Base-by-base conservation (phyloP, 2,329 filamentous ascomycete species). In the Hypoxylon sp. region DNA sequence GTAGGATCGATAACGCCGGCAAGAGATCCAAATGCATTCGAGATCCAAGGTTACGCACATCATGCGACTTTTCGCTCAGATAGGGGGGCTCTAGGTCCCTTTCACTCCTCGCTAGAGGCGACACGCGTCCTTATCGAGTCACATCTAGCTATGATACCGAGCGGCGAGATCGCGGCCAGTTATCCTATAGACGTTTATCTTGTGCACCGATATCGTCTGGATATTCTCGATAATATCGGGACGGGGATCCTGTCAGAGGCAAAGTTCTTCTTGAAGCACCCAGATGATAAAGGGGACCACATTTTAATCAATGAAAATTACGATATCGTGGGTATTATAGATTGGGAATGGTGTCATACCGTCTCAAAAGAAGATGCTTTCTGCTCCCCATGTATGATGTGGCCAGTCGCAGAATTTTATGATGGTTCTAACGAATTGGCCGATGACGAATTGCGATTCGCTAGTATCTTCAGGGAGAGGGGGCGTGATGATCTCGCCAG, bases 221-320 rank as follows among this genome's bases (percentile, higher is more conserved):
- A 74, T 47, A 11, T 68, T 22, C 57, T 68, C 3, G 49, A 70
- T 39, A 48, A 59, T 30, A n/a, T 72, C 13, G 59, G 62, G 50
- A 61, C 56, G 39, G 68, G 67, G 1, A 32, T 64, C 7, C 4
- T 24, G 4, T 39, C 46, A 24, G 70, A 70, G 17, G 62, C 56
- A 4, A 59, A 55, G 32, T 80, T 77, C 68, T 82, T 76, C 62
- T 70, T 83, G 4, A 81, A 78, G 59, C 77, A 82, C 66, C 69
- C 75, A n/a, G 78, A 82, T 62, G 78, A 82, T 55, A 82, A 82
- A 66, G 79, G 78, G 0, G 80, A 82, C 51, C 79, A 82, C 19
- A 76, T 82, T n/a, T 72, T 82, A 0, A 71, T 73, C 7, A 75
- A 81, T 57, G 67, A 76, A 24, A 62, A 74, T 10, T 80, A 70